Base-by-base conservation (phyloP, 2,329 filamentous ascomycete species). In the Curvularia hawaiiensis region DNA sequence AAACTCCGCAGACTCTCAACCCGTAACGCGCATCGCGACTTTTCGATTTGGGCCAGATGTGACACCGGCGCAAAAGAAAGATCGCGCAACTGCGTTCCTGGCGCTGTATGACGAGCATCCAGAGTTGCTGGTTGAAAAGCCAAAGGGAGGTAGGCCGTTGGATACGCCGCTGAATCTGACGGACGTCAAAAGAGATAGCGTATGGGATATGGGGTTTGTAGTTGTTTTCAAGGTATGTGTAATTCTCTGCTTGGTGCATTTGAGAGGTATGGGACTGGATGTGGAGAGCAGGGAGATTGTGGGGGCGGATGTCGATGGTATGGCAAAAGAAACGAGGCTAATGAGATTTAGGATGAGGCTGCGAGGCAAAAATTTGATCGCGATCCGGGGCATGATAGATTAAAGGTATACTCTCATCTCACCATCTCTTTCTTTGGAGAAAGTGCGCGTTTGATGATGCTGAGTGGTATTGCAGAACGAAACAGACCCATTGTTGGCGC, bases 151-250 rank as follows among this genome's bases (percentile, higher is more conserved):
- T 0, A 53, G 55, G 7, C 68, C 67, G 28, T 33, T 70, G 35
- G 46, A 67, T 30, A 70, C 67, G 33, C 62, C 63, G 38, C 47
- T 68, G 3, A 58, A 66, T 3, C 20, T 71, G 51, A 69, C 64
- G 14, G 56, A 63, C 30, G 65, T 71, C 8, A 62, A 67, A 54
- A 58, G 67, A 47, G 68, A 69, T 39, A 56, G 41, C 22, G 60
- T 30, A 0, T 69, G 69, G 69, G 69, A 72, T 60, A 59, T 62
- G 26, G 67, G 69, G 12, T 70, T 72, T 41, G 47, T 70, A 14
- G 65, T 68, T 24, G 56, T 60, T 16, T 72, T 72, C 22, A 72
- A 68, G 59, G 66, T 67, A 54, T 31, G 58, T 60, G 35, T 49
- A 16, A 35, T 24, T 16, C 33, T 20, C 9, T 31, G 38, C 22